Percentiles rank a stretch among this genome's conserved stretches.
Evolutionary conservation across 306 rosid genomes (phyloP).

Genomic region (Glycyrrhiza uralensis): DNA sequence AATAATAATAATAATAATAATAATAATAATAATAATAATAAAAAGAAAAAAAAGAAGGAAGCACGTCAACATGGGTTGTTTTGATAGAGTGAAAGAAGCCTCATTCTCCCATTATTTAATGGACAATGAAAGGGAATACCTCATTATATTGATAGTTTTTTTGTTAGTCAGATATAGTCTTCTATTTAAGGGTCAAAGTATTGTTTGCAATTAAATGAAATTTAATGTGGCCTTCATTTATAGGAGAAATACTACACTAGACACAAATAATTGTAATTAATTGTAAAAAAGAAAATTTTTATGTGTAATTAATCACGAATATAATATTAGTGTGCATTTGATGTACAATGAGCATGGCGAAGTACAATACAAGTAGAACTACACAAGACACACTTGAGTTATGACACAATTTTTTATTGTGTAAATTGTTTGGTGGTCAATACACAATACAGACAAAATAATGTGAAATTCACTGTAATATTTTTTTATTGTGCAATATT

Average conservation of each 20-base stretch:
- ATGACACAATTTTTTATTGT: too few relatives aligned
- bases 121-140: background rate
- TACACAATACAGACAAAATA: too few relatives aligned
- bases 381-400: too few relatives aligned
- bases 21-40: too few relatives aligned
- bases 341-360: too few relatives aligned
- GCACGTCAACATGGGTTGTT: background rate
- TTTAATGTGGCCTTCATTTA: background rate
- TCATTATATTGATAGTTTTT: background rate
- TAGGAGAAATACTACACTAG: background rate
- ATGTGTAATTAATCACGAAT: background rate
- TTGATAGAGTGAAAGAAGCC: background rate
- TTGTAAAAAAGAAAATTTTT: background rate
- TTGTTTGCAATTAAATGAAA: background rate
- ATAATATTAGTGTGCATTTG: too few relatives aligned
- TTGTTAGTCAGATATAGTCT: background rate
- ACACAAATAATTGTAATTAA: background rate
- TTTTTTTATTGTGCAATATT: too few relatives aligned
- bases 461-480: too few relatives aligned
- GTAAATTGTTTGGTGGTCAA: too few relatives aligned
- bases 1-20: too few relatives aligned
- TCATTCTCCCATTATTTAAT: background rate
- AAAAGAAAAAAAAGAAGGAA: background rate
- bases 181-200: background rate
- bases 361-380: too few relatives aligned